A percentile compares a stretch with the other conserved stretches of the same genome.
These are phyloP conservation scores for Syncephalastrum monosporum DNA, from an alignment of 371 early-diverging fungal species.

Conservation along the genomic window DNA sequence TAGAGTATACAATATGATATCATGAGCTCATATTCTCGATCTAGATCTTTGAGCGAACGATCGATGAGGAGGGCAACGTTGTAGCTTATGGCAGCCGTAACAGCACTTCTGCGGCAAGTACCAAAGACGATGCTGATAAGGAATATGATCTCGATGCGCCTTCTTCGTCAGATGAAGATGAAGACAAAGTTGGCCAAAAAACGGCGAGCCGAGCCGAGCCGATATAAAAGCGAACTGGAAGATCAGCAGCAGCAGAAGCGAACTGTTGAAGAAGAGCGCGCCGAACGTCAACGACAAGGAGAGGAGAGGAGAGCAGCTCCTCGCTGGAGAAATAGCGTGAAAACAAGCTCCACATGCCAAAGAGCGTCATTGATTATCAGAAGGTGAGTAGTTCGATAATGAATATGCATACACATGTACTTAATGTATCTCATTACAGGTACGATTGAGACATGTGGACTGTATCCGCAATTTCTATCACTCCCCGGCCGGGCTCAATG, in stretches of 20 bases:
- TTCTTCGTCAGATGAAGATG: constrained; percentile 33
- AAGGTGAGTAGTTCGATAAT: no score
- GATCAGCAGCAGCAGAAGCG: constrained; percentile 11
- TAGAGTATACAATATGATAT: not conserved
- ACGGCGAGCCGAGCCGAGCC: constrained; percentile 12
- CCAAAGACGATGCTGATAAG: constrained; percentile 4
- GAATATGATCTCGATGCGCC: constrained; percentile 32
- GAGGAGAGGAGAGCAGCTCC: constrained; percentile 27
- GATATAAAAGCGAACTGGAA: constrained; percentile 13
- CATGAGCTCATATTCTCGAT: not conserved
- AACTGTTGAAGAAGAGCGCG: constrained; percentile 24
- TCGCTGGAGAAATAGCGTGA: no score
- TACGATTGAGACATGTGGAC: no score
- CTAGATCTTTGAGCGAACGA: constrained; percentile 63
- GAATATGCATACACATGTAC: no score
- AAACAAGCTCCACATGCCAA: no score
- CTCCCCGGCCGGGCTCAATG: no score
- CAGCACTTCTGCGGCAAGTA: constrained; percentile 3
- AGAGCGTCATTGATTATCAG: no score
- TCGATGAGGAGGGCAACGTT: constrained; percentile 60
- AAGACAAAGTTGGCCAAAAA: constrained; percentile 25
- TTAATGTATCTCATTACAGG: no score
- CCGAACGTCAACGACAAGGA: constrained; percentile 29
- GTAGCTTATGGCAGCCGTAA: constrained; percentile 38
- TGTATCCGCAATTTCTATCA: no score